Evolutionary conservation across 345 rosid species (phyloP).

Genomic region (Citrus mangshanensis): DNA sequence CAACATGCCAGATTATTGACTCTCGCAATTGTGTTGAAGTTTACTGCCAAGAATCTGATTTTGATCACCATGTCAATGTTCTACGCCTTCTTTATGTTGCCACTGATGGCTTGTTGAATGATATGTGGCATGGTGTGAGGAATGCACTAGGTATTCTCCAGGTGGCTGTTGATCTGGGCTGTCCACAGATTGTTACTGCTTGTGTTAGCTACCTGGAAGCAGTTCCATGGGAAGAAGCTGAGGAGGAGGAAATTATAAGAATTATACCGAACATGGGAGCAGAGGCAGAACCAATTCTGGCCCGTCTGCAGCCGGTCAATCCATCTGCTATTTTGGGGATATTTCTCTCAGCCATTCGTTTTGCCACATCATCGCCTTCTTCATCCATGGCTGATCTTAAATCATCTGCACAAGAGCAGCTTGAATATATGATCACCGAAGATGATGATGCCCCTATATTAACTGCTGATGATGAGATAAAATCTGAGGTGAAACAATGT

Average conservation of each 20-base stretch:
- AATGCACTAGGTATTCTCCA: constrained; percentile 78
- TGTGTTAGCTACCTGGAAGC: constrained; percentile 90
- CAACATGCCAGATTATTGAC: constrained; percentile 90
- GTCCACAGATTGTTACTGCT: constrained; percentile 55
- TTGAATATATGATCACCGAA: constrained; percentile 86
- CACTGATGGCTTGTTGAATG: constrained; percentile 46
- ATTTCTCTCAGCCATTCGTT: constrained; percentile 57
- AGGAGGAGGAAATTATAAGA: constrained; percentile 81
- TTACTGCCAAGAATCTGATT: constrained; percentile 64
- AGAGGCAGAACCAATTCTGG: constrained; percentile 63
- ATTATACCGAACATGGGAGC: constrained; percentile 63
- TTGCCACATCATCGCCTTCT: constrained; percentile 71
- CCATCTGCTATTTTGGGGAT: constrained; percentile 44
- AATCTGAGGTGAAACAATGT: constrained; percentile 62
- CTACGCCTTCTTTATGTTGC: constrained; percentile 66
- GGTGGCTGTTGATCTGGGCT: constrained; percentile 66
- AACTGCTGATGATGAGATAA: constrained; percentile 53
- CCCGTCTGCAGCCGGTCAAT: constrained; percentile 80
- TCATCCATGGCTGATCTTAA: constrained; percentile 51
- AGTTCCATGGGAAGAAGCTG: constrained; percentile 93
- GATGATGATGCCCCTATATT: constrained; percentile 84
- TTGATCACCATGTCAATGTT: constrained; percentile 72
- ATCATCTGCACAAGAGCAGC: constrained; percentile 75
- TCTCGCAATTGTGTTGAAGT: constrained; percentile 88
- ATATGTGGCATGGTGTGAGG: constrained; percentile 66